Evolutionary conservation across 2,329 filamentous ascomycete genomes (phyloP).

Genomic region (Ascosphaera apis): DNA sequence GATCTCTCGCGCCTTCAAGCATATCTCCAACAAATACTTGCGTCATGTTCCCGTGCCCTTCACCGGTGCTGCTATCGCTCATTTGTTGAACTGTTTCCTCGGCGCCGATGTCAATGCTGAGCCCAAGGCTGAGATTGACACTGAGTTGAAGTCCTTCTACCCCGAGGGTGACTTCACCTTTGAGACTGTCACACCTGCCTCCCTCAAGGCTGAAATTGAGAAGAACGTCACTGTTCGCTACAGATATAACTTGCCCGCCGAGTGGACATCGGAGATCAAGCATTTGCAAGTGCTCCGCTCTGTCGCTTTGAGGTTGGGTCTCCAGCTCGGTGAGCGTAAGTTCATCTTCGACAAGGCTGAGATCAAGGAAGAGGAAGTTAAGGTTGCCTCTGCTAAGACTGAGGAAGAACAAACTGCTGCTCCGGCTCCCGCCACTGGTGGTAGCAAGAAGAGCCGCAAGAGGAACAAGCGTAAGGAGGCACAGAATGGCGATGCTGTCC

Average conservation of each 20-base stretch:
- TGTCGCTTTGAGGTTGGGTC: conserved; percentile 64
- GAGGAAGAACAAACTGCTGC: too few relatives aligned
- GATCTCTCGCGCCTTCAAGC: conserved; percentile 89
- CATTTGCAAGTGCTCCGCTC: conserved; percentile 74
- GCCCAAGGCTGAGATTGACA: conserved; percentile 56
- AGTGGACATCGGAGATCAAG: conserved; percentile 46
- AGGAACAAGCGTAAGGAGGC: too few relatives aligned
- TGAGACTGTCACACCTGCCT: conserved; percentile 52
- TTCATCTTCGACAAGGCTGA: conserved; percentile 40
- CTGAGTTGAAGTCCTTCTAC: conserved; percentile 51
- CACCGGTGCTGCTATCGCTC: conserved; percentile 54
- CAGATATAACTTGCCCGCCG: conserved; percentile 45
- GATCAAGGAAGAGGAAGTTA: conserved; percentile 14
- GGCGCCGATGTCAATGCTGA: conserved; percentile 54
- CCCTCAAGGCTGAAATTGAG: conserved; percentile 44
- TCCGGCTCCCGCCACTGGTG: too few relatives aligned
- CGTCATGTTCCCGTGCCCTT: conserved; percentile 59
- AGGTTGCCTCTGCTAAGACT: conserved; percentile 14
- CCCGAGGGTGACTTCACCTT: conserved; percentile 63
- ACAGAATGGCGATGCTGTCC: too few relatives aligned
- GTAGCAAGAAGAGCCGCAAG: conserved; percentile 36
- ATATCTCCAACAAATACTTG: conserved; percentile 58
- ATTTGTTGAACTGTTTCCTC: conserved; percentile 83
- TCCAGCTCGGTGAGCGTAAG: conserved; percentile 63
- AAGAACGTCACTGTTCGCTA: conserved; percentile 51